Conservation (phyloP, 2,329 filamentous ascomycete genomes). For the Colletotrichum sp. region DNA sequence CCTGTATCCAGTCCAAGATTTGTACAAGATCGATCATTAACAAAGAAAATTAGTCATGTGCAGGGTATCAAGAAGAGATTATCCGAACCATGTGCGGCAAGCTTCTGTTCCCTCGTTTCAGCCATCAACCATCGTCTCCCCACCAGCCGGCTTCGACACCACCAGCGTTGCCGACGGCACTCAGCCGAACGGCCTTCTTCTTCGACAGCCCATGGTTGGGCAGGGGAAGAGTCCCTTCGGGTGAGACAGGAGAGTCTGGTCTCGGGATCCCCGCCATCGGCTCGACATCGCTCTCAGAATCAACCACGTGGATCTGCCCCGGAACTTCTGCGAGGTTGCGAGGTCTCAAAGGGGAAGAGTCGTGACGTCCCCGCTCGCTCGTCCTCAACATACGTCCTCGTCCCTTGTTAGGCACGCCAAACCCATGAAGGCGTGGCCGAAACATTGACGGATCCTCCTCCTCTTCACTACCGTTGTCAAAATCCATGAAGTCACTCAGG, state of each 20-base stretch:
- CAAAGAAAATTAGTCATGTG: conserved; percentile 18
- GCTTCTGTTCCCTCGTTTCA: not conserved
- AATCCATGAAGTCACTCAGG: conserved; percentile 43
- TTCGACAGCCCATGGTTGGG: conserved; percentile 25
- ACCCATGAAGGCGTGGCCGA: not conserved
- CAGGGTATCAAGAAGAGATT: conserved; percentile 23
- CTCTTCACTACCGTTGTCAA: conserved; percentile 29
- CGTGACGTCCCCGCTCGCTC: conserved; percentile 4
- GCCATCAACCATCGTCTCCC: conserved; percentile 45
- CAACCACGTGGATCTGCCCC: conserved; percentile 6
- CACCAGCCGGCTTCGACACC: conserved; percentile 38
- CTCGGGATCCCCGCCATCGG: conserved; percentile 35
- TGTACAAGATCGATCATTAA: conserved; percentile 11
- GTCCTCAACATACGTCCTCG: conserved; percentile 1
- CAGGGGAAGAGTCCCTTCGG: not conserved
- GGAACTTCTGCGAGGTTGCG: not conserved
- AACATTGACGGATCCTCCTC: conserved; percentile 17
- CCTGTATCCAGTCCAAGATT: not conserved
- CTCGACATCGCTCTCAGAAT: conserved; percentile 25
- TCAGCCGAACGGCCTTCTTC: conserved; percentile 48
- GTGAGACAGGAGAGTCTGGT: conserved; percentile 40
- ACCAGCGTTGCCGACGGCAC: conserved; percentile 40
- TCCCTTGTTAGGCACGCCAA: not conserved
- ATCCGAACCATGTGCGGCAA: not conserved
- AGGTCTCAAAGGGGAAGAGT: conserved; percentile 8